Evolutionary conservation across 2,329 filamentous ascomycete genomes (phyloP), one percentile per base, ranked within the genome.

Genomic region (Alternaria longipes): DNA sequence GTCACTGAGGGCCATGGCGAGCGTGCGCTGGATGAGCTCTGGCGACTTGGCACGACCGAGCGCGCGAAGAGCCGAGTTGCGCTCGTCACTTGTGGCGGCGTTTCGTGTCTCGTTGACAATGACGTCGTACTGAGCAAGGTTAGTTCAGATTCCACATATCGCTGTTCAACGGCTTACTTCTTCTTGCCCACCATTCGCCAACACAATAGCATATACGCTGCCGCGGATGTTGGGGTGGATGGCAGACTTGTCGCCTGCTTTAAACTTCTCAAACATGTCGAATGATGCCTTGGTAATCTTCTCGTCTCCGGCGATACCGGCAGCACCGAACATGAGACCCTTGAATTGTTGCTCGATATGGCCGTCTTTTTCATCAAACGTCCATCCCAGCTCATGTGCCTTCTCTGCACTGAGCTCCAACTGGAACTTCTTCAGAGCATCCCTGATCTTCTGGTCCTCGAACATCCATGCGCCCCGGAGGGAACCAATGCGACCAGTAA

Each of bases 341-440:
- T 98, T 98, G 86, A 97, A 96, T 78, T 97, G 94, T 79, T 97
- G 93, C 78, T 94, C 86, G 68, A 97, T 90, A 76, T 97, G 94
- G 51, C 91, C 92, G 71, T 98, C 94, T 4, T 85, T 86, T 26
- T 94, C 91, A 28, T 88, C 90, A 80, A 98, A 97, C 14, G 87
- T 82, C 94, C 94, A 98, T 60, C 94, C 94, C 45, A 96, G 81
- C 75, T 93, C 87, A 78, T 97, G 94, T 0, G 94, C 90, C 79
- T 93, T 94, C 69, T 87, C 84, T 73, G 89, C 90, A 60, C 92
- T 87, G 22, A 98, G 85, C 11, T 92, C 87, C 65, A 90, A 87
- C 77, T 96, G 90, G 85, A 97, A 97, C 14, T 87, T 85, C 81
- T 94, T 92, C 44, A 98, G 84, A 5, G 91, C 92, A 64, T 94